Conservation (phyloP, 129 eudicot genomes). For the Arctium lappa region DNA sequence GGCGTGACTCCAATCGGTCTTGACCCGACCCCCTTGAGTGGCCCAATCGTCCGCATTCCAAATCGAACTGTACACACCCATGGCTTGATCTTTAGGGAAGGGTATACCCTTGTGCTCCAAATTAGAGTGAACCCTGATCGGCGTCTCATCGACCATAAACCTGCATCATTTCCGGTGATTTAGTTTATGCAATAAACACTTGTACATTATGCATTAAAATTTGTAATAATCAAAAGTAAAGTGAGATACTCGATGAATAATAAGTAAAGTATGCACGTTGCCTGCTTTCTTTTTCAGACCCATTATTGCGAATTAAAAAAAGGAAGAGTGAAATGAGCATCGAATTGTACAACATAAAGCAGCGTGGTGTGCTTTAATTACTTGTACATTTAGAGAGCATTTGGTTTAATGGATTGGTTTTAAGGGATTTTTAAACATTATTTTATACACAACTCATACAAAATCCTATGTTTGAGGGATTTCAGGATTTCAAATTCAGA, state of each 20-base stretch:
- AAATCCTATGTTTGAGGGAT: too few relatives aligned
- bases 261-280: conserved; percentile 28
- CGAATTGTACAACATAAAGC: conserved; percentile 8
- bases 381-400: conserved; percentile 4
- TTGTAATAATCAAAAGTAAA: conserved; percentile 10
- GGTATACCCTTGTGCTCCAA: conserved; percentile 86
- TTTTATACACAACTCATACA: too few relatives aligned
- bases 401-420: too few relatives aligned
- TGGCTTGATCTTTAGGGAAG: conserved; percentile 79
- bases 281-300: conserved; percentile 32
- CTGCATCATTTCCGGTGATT: conserved; percentile 22
- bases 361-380: conserved; percentile 6
- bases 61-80: conserved; percentile 95
- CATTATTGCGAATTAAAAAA: conserved; percentile 19
- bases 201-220: conserved; percentile 4
- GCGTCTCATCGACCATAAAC: conserved; percentile 85
- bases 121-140: conserved; percentile 77
- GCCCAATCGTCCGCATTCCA: conserved; percentile 99
- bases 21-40: conserved; percentile 91
- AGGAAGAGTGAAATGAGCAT: not conserved
- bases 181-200: not conserved
- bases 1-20: conserved; percentile 89
- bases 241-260: conserved; percentile 8
- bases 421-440: too few relatives aligned
- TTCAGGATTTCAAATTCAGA: too few relatives aligned